A percentile compares a stretch with the other conserved stretches of the same genome.
phyloP scores from a whole-genome alignment of 2,329 filamentous ascomycete species.

The Monosporascus sp. region DNA sequence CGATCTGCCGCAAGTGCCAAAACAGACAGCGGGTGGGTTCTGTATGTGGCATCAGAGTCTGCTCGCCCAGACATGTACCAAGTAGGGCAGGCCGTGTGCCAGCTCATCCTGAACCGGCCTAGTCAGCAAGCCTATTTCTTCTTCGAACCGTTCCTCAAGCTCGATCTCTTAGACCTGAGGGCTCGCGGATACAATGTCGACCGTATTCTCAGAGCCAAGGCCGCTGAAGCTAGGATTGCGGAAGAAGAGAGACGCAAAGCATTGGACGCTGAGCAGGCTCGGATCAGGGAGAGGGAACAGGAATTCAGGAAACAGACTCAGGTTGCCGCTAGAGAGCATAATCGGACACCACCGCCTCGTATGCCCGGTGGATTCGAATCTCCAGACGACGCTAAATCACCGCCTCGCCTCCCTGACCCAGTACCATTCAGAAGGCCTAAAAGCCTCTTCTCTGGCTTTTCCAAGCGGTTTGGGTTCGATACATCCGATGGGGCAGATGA shows the following conservation, averaged over 20 bases:
- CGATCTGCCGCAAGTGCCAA: conserved; percentile 64
- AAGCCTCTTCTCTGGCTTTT: conserved; percentile 63
- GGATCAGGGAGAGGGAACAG: conserved; percentile 52
- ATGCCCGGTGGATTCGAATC: conserved; percentile 70
- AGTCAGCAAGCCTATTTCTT: conserved; percentile 87
- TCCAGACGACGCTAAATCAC: conserved; percentile 13
- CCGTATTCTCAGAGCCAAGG: conserved; percentile 82
- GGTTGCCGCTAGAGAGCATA: conserved; percentile 32
- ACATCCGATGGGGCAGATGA: conserved; percentile 36
- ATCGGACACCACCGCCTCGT: conserved; percentile 35
- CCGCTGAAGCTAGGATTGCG: conserved; percentile 79
- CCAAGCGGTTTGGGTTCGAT: conserved; percentile 64
- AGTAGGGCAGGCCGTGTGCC: conserved; percentile 80
- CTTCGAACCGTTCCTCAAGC: conserved; percentile 83
- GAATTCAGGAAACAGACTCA: conserved; percentile 43
- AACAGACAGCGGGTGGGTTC: conserved; percentile 49
- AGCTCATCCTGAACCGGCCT: conserved; percentile 72
- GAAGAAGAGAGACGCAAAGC: conserved; percentile 75
- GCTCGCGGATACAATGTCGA: conserved; percentile 95
- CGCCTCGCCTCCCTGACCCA: conserved; percentile 25
- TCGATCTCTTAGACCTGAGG: conserved; percentile 75
- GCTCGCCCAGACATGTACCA: conserved; percentile 79
- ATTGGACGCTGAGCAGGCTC: conserved; percentile 65
- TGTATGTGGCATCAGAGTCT: conserved; percentile 67
- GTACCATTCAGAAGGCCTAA: conserved; percentile 39